Base-by-base conservation (phyloP, 2,329 filamentous ascomycete genomes). In the Pyrenochaeta sp. region DNA sequence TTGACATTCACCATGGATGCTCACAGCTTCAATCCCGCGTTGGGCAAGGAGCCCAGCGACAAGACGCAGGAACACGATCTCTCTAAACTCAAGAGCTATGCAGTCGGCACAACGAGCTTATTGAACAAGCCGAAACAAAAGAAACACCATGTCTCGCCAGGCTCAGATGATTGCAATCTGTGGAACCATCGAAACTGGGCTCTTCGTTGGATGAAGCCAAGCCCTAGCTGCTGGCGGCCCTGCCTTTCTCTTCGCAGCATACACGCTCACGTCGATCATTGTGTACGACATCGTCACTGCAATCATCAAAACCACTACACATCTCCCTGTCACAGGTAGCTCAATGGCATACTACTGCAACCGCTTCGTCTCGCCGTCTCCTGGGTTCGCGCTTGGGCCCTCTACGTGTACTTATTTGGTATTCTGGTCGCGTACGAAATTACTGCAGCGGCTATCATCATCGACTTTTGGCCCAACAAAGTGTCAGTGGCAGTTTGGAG, bases 121-220 rank as follows among this genome's bases (percentile, higher is more conserved):
- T 42, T 15, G 39, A 42, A 22, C 39, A 42, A 22, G 43, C 43
- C 15, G 22, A 15, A 2, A 54, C 51, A 54, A 37, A 27, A 36
- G 43, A 32, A 52, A 87, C 75, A 79, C 94, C 65, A 93, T 93
- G 79, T 87, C 88, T 22, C 84, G 75, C 42, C 75, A 77, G 64
- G 71, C 71, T n/a, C 75, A 77, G 45, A 77, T 77, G 74, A 77
- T 77, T 48, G 73, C 75, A 8, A 51, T 77, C n/a, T 73, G 73
- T 15, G 74, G 72, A n/a, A 70, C 68, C 0, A 76, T 62, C 45
- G 59, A 56, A 15, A 62, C 65, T 25, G 62, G 65, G 39, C 68
- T 79, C 15, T 80, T 80, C 69, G 78, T 80, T 47, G 77, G 77
- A 47, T 70, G 68, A 30, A 78, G 78, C 40, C 64, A 67, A 37